Evolutionary conservation across 176 grass and related monocot species (phyloP), one percentile per base, ranked within the genome.

Genomic region (Avena atlantica): DNA sequence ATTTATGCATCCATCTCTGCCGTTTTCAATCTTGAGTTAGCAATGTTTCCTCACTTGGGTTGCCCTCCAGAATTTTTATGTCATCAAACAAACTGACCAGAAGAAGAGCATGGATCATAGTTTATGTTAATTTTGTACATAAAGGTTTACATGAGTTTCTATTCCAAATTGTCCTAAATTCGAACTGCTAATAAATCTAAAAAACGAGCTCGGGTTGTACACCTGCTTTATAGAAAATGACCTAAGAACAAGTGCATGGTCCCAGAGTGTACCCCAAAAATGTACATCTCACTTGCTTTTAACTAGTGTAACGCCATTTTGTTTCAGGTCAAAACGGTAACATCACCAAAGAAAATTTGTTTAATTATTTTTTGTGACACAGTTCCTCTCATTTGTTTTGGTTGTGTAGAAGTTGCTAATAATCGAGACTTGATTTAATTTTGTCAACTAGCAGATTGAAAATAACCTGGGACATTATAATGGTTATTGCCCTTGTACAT

Each of bases 351-450:
- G 55, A 66, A 76, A 50, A 34, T 81, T 56, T 29, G 27, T 5
- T 45, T 57, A 58, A 9, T 15, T 58, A 69, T 36, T 52, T 58
- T 9, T 9, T 21, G 9, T 47, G 36, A 1, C 31, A 16, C 14
- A 24, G 57, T 45, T 8, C 2, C 21, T 42, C 49, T 86, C n/a
- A 56, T 86, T 79, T 86, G 16, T 25, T 82, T 82, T 69, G 3
- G 21, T 36, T 78, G 25, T 60, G 56, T 79, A 47, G 8, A 44
- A 73, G 19, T 14, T 67, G 24, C 9, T 56, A 34, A 15, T 24
- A 24, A 77, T 1, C 55, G 29, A 52, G 56, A 42, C 51, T 27
- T 84, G 29, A 80, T 73, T 84, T 63, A 21, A 31, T 79, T 16
- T 63, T 12, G 61, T 56, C 6, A 12, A 17, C 17, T 79, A 56